Percentiles rank a stretch among this genome's conserved stretches.
Evolutionary conservation across 2,329 filamentous ascomycete species (phyloP).

Genomic region (Ascosphaera aggregata): DNA sequence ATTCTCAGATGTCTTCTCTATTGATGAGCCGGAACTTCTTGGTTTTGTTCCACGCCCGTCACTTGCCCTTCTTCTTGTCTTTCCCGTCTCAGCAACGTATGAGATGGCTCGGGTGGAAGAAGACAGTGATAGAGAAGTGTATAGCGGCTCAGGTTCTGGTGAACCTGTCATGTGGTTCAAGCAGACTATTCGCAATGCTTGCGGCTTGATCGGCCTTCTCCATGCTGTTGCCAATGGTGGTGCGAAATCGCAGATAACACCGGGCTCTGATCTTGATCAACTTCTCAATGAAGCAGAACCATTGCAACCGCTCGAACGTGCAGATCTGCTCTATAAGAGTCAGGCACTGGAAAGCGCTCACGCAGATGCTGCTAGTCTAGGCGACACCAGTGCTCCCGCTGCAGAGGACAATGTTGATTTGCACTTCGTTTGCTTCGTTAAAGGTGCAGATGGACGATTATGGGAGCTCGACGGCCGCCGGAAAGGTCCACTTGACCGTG

Average conservation of each 20-base stretch:
- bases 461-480: conserved; percentile 63
- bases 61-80: conserved; percentile 73
- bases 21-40: conserved; percentile 66
- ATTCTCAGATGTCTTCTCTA: conserved; percentile 80
- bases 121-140: conserved; percentile 40
- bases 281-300: conserved; percentile 49
- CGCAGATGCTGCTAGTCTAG: conserved; percentile 47
- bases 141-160: conserved; percentile 38
- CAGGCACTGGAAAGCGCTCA: conserved; percentile 56
- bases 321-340: conserved; percentile 54
- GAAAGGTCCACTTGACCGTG: conserved; percentile 50
- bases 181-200: conserved; percentile 86
- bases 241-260: conserved; percentile 37
- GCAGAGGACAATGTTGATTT: conserved; percentile 70
- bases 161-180: conserved; percentile 85
- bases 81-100: conserved; percentile 61
- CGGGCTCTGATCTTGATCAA: conserved; percentile 20
- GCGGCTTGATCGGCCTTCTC: conserved; percentile 69
- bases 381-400: conserved; percentile 55
- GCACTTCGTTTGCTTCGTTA: conserved; percentile 91
- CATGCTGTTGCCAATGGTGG: conserved; percentile 63
- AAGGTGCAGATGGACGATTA: conserved; percentile 42
- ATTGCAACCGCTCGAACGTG: conserved; percentile 40
- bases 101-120: conserved; percentile 52
- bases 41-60: conserved; percentile 73